phyloP scores from a whole-genome alignment of 2,329 filamentous ascomycete genomes.

The Pseudogymnoascus sp. region DNA sequence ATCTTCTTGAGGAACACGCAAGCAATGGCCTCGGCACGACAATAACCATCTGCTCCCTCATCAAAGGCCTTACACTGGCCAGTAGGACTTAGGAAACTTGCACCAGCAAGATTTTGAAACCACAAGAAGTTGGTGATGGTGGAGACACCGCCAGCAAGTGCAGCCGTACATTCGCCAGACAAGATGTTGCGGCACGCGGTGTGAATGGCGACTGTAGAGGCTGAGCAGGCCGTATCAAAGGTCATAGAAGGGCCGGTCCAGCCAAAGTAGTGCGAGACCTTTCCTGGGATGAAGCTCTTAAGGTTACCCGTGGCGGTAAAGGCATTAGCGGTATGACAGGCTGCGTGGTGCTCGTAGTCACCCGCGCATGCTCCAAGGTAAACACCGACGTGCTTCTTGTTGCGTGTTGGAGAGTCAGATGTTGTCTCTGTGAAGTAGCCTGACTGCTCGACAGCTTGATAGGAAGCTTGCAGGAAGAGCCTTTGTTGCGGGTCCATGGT shows the following conservation, averaged over 20 bases:
- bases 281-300: conserved; percentile 29
- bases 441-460: conserved; percentile 23
- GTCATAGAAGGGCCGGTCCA: conserved; percentile 23
- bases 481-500: conserved; percentile 24
- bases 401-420: not conserved
- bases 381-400: conserved; percentile 21
- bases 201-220: not conserved
- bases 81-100: not conserved
- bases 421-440: conserved; percentile 14
- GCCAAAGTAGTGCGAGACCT: conserved; percentile 31
- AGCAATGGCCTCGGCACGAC: conserved; percentile 39
- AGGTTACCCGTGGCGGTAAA: conserved; percentile 23
- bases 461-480: conserved; percentile 18
- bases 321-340: conserved; percentile 26
- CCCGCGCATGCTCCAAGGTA: conserved; percentile 23
- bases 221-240: not conserved
- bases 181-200: conserved; percentile 20
- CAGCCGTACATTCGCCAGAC: conserved; percentile 13
- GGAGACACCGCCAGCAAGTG: conserved; percentile 16
- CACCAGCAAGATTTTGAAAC: too few species aligned
- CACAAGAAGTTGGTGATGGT: too few species aligned
- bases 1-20: conserved; percentile 40
- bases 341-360: conserved; percentile 28
- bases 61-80: conserved; percentile 38
- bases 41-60: conserved; percentile 40